These are phyloP conservation scores for Carpinus viminea DNA, from an alignment of 306 rosid species.

Conservation along the genomic window DNA sequence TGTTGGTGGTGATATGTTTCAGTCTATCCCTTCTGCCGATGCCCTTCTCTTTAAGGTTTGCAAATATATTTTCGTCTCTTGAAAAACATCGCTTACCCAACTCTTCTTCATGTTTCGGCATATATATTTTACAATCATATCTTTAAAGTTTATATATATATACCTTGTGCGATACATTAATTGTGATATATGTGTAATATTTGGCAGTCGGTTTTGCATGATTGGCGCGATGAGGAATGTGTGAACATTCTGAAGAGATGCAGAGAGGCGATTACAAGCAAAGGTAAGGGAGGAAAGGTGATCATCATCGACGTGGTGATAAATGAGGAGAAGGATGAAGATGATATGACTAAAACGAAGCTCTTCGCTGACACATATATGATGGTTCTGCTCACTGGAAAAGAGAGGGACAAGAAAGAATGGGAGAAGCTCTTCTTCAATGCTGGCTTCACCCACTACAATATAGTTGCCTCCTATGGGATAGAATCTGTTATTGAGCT, in stretches of 20 bases:
- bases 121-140: too few species aligned
- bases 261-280: constrained; percentile 42
- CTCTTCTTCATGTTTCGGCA: too few species aligned
- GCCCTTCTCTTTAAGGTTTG: constrained; percentile 46
- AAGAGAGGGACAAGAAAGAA: constrained; percentile 47
- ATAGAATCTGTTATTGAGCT: constrained; percentile 57
- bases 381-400: constrained; percentile 43
- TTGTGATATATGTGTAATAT: neutral
- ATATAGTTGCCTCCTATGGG: constrained; percentile 36
- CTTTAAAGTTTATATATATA: too few species aligned
- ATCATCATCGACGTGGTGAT: constrained; percentile 54
- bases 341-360: constrained; percentile 36
- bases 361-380: constrained; percentile 43
- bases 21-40: constrained; percentile 42
- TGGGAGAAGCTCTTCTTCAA: constrained; percentile 52
- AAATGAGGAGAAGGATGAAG: constrained; percentile 28
- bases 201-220: constrained; percentile 45
- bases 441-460: constrained; percentile 51
- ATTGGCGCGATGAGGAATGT: constrained; percentile 45
- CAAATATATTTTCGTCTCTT: too few species aligned
- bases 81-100: too few species aligned
- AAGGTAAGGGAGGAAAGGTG: constrained; percentile 44
- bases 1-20: constrained; percentile 56
- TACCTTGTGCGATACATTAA: neutral
- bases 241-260: constrained; percentile 47